Evolutionary conservation across 2,329 filamentous ascomycete species (phyloP).

Genomic region (Venturia nashicola): DNA sequence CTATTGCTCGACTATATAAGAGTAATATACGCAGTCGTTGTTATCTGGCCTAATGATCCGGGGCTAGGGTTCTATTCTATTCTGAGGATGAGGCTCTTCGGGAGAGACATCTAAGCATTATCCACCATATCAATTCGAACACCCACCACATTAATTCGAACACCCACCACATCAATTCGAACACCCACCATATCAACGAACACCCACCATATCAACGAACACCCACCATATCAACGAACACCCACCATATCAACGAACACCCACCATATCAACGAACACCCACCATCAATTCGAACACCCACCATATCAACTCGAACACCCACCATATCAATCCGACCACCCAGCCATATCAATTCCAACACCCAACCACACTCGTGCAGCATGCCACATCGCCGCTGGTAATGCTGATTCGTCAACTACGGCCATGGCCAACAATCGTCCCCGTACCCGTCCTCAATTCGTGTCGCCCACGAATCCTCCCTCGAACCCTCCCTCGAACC

Average conservation of each 20-base stretch:
- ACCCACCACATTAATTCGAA: too few relatives aligned
- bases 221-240: background rate
- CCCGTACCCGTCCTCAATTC: background rate
- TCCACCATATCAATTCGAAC: background rate
- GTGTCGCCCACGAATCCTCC: background rate
- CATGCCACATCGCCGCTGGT: background rate
- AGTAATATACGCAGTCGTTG: background rate
- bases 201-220: too few relatives aligned
- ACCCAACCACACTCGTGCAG: background rate
- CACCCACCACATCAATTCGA: background rate
- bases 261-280: background rate
- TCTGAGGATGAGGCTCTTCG: background rate
- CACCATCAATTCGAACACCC: background rate
- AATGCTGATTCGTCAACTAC: slow-evolving; percentile 7
- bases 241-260: background rate
- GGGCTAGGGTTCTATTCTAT: background rate
- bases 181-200: background rate
- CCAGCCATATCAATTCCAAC: too few relatives aligned
- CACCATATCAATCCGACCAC: background rate
- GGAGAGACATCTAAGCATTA: background rate
- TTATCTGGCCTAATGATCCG: background rate
- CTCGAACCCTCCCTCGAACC: background rate
- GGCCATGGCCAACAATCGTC: slow-evolving; percentile 7
- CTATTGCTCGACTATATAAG: too few relatives aligned
- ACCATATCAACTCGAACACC: background rate